Evolutionary conservation across 1,139 yeast species (phyloP).

Genomic region (Yamadazyma pseudoaaseri): DNA sequence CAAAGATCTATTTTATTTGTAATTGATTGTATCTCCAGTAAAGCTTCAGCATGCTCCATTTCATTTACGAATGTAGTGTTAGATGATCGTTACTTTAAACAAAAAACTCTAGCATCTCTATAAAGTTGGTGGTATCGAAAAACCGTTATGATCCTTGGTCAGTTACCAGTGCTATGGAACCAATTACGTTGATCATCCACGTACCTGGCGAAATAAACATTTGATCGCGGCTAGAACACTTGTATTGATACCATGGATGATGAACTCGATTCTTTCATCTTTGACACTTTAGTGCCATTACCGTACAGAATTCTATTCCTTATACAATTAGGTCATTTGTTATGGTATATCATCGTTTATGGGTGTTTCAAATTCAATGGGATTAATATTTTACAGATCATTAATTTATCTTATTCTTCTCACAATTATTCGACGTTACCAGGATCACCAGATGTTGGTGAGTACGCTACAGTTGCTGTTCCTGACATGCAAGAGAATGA

Average conservation of each 20-base stretch:
- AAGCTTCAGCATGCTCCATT: too few species aligned
- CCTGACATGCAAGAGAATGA: slow-evolving; percentile 34
- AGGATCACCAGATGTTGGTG: slow-evolving; percentile 26
- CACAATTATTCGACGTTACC: slow-evolving; percentile 37
- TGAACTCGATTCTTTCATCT: slow-evolving; percentile 16
- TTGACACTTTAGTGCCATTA: slow-evolving; percentile 33
- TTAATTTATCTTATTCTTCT: slow-evolving; percentile 37
- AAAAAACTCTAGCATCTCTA: too few species aligned
- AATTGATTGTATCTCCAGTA: too few species aligned
- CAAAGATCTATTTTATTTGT: too few species aligned
- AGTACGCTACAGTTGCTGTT: slow-evolving; percentile 28
- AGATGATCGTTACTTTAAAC: too few species aligned
- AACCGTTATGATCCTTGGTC: too few species aligned
- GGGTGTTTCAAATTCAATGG: slow-evolving; percentile 20
- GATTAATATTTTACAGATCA: slow-evolving; percentile 36
- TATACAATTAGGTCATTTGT: slow-evolving; percentile 29
- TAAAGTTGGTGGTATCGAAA: too few species aligned
- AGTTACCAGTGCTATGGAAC: too few species aligned
- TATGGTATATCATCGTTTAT: slow-evolving; percentile 35
- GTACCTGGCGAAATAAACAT: too few species aligned
- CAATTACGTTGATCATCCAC: too few species aligned
- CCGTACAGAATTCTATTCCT: slow-evolving; percentile 37
- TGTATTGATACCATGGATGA: slow-evolving; percentile 11
- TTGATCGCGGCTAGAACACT: too few species aligned
- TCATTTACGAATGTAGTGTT: too few species aligned